Conservation (phyloP, 192 early-diverging fungal species). For the Gryganskiella cystojenkinii region DNA sequence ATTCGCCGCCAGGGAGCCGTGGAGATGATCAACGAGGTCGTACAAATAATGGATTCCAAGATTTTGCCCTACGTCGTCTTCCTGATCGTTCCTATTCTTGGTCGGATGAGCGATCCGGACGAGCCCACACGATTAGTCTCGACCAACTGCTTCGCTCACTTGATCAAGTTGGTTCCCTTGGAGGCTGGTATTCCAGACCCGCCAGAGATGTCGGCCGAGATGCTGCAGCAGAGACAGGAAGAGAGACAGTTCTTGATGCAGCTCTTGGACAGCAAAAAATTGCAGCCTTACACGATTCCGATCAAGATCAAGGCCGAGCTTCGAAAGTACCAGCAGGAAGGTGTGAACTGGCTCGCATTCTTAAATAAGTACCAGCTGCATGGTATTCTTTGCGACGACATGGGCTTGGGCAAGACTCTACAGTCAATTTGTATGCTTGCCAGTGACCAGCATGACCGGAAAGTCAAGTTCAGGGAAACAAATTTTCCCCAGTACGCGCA, state of each 20-base stretch:
- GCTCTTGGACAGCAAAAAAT: constrained; percentile 87
- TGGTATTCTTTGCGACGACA: constrained; percentile 98
- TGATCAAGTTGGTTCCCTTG: constrained; percentile 95
- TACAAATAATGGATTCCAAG: constrained; percentile 78
- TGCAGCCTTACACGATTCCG: constrained; percentile 89
- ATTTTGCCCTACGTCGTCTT: constrained; percentile 98
- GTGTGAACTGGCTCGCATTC: constrained; percentile 98
- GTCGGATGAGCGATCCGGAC: constrained; percentile 96
- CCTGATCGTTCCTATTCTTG: constrained; percentile 94
- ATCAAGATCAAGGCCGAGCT: constrained; percentile 93
- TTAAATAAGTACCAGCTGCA: constrained; percentile 97
- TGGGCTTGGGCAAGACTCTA: constrained; percentile 98
- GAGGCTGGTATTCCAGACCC: constrained; percentile 96
- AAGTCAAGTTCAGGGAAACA: constrained; percentile 61
- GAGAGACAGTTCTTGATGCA: constrained; percentile 96
- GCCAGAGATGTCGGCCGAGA: constrained; percentile 80
- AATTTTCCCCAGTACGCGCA: constrained; percentile 73
- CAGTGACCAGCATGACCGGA: constrained; percentile 84
- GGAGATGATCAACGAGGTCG: constrained; percentile 86
- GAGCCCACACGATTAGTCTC: constrained; percentile 89
- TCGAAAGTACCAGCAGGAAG: constrained; percentile 97
- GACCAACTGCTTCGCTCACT: constrained; percentile 94
- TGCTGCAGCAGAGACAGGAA: constrained; percentile 83
- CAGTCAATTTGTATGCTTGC: constrained; percentile 97
- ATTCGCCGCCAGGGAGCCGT: constrained; percentile 87